A percentile compares a stretch with the other conserved stretches of the same genome.
phyloP scores from a whole-genome alignment of 2,329 filamentous ascomycete genomes.

The Aphanocladium album region DNA sequence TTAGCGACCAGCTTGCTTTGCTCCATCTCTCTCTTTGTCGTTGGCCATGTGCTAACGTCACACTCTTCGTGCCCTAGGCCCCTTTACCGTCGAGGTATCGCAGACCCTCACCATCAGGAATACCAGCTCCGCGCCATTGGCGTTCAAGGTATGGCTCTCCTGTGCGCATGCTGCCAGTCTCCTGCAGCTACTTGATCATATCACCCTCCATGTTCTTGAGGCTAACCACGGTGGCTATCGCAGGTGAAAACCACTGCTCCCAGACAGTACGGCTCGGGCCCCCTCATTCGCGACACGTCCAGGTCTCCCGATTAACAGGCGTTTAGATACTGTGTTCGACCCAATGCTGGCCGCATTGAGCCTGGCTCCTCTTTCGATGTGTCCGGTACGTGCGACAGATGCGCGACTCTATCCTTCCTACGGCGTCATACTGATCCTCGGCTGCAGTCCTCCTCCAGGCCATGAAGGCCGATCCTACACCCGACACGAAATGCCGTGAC shows the following conservation, averaged over 20 bases:
- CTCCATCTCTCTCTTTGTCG: background rate
- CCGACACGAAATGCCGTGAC: constrained; percentile 87
- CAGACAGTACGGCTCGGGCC: constrained; percentile 73
- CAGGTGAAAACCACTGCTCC: constrained; percentile 98
- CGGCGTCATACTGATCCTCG: background rate
- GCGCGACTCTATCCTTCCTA: background rate
- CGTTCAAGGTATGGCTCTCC: constrained; percentile 58
- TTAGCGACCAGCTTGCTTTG: constrained; percentile 23
- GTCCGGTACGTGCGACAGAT: constrained; percentile 58
- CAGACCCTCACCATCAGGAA: constrained; percentile 63
- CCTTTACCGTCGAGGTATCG: constrained; percentile 61
- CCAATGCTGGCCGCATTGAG: constrained; percentile 94
- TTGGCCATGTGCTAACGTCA: constrained; percentile 11
- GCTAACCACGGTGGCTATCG: constrained; percentile 22
- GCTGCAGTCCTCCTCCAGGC: constrained; percentile 82
- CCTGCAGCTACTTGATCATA: background rate
- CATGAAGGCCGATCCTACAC: constrained; percentile 90
- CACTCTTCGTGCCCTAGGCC: constrained; percentile 43
- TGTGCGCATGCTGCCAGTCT: background rate
- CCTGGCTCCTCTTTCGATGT: constrained; percentile 87
- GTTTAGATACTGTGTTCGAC: constrained; percentile 88
- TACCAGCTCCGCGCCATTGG: constrained; percentile 56
- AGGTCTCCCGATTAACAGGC: constrained; percentile 16
- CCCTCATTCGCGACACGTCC: background rate
- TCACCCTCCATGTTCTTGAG: background rate